A percentile compares a stretch with the other conserved stretches of the same genome.
These are phyloP conservation scores for Chytriomyces hyalinus DNA, from an alignment of 192 early-diverging fungal species.

Conservation along the genomic window DNA sequence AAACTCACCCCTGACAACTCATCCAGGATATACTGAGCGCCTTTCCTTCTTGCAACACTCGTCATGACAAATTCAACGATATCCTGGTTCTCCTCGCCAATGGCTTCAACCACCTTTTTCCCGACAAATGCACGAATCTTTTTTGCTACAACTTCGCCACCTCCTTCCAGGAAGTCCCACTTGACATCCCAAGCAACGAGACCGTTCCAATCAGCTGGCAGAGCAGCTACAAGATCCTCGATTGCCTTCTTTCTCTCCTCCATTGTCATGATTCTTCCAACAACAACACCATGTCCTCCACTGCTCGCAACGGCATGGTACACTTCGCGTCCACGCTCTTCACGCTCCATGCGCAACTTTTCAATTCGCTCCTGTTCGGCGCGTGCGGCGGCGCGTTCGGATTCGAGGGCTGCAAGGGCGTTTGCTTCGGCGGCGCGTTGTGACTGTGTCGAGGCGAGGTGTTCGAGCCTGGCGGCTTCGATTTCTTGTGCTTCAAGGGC, in stretches of 20 bases:
- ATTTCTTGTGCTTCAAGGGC: slow-evolving; percentile 43
- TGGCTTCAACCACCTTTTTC: slow-evolving; percentile 79
- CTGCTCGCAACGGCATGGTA: slow-evolving; percentile 36
- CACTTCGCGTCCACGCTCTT: slow-evolving; percentile 45
- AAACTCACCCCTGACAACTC: slow-evolving; percentile 72
- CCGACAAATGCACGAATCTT: slow-evolving; percentile 77
- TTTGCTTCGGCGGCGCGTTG: slow-evolving; percentile 46
- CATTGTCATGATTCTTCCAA: slow-evolving; percentile 64
- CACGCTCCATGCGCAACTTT: slow-evolving; percentile 33
- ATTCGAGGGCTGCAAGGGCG: slow-evolving; percentile 59
- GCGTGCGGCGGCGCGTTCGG: slow-evolving; percentile 51
- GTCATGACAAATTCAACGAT: slow-evolving; percentile 80
- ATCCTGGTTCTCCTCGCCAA: slow-evolving; percentile 81
- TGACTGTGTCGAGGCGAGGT: background rate
- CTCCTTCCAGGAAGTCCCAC: slow-evolving; percentile 78
- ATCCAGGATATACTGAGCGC: slow-evolving; percentile 69
- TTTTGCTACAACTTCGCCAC: slow-evolving; percentile 60
- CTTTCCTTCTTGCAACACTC: slow-evolving; percentile 67
- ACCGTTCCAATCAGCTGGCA: slow-evolving; percentile 72
- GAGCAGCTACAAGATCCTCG: slow-evolving; percentile 67
- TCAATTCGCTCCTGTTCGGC: slow-evolving; percentile 61
- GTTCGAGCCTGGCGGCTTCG: background rate
- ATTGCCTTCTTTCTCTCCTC: slow-evolving; percentile 71
- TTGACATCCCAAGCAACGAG: slow-evolving; percentile 75
- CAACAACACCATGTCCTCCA: slow-evolving; percentile 43